Evolutionary conservation across 2,329 filamentous ascomycete genomes (phyloP).

Genomic region (Fusarium sp.): DNA sequence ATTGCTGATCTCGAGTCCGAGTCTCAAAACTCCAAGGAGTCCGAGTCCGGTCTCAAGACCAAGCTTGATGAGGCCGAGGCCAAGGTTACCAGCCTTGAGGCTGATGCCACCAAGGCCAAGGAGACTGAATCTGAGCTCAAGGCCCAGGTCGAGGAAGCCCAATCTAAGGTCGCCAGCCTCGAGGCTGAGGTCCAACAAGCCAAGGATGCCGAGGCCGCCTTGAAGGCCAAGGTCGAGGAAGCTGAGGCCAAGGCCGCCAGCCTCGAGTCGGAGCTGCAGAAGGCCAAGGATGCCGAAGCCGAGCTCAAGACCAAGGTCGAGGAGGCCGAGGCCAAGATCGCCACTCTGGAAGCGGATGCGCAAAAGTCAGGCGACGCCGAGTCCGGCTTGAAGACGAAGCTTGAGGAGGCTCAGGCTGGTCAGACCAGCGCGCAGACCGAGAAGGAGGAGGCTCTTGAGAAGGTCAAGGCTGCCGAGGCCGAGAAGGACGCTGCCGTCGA

Average conservation of each 20-base stretch:
- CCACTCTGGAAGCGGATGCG: conserved; percentile 9
- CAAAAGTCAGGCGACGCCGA: conserved; percentile 15
- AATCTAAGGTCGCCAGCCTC: conserved; percentile 8
- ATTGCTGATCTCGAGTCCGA: conserved; percentile 29
- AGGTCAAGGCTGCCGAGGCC: background rate
- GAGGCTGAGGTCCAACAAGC: conserved; percentile 11
- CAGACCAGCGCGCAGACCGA: conserved; percentile 20
- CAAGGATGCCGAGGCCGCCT: conserved; percentile 9
- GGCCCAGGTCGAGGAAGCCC: conserved; percentile 23
- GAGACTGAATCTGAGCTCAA: conserved; percentile 29
- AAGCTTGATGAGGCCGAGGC: conserved; percentile 34
- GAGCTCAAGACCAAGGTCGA: conserved; percentile 27
- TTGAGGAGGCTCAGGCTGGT: conserved; percentile 31
- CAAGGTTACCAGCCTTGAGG: conserved; percentile 17
- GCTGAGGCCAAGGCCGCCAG: conserved; percentile 11
- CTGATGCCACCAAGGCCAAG: conserved; percentile 30
- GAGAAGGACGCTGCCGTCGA: background rate
- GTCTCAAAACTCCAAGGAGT: conserved; percentile 30
- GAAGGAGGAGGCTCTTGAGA: conserved; percentile 16
- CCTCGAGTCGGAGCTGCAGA: conserved; percentile 14
- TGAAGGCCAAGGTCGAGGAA: conserved; percentile 30
- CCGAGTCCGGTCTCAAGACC: conserved; percentile 31
- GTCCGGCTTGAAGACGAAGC: conserved; percentile 24
- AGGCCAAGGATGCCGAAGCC: conserved; percentile 12
- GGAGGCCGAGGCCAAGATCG: conserved; percentile 13